A percentile compares a stretch with the other conserved stretches of the same genome.
Evolutionary conservation across 1,284 basidiomycete genomes (phyloP).

Genomic region (Trichosporon inkin): DNA sequence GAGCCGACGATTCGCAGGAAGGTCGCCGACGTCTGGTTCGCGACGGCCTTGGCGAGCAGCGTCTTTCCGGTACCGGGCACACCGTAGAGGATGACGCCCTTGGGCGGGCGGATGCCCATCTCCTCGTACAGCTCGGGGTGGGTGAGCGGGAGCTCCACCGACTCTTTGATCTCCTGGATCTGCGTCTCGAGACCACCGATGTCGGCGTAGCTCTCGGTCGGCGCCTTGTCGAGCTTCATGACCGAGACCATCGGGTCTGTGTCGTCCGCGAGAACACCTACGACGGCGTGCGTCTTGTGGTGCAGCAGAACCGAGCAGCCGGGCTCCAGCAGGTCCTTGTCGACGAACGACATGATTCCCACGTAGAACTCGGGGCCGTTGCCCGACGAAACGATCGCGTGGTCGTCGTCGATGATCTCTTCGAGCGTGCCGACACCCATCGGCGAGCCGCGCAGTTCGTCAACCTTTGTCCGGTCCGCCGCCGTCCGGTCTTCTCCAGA

Average conservation of each 20-base stretch:
- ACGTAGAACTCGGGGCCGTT: constrained; percentile 98
- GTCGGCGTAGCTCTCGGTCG: constrained; percentile 97
- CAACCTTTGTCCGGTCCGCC: constrained; percentile 89
- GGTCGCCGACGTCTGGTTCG: constrained; percentile 97
- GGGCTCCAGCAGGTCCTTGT: constrained; percentile 96
- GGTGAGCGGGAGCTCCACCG: constrained; percentile 94
- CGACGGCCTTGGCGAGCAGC: constrained; percentile 94
- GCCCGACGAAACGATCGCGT: constrained; percentile 93
- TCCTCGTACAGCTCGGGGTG: constrained; percentile 99
- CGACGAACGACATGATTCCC: constrained; percentile 96
- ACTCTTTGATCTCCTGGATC: constrained; percentile 99
- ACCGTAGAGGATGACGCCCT: constrained; percentile 98
- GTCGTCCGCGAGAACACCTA: constrained; percentile 94
- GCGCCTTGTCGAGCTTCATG: constrained; percentile 99
- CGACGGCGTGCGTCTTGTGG: constrained; percentile 92
- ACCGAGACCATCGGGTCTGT: constrained; percentile 96
- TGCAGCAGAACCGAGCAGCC: constrained; percentile 93
- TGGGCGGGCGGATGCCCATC: constrained; percentile 98
- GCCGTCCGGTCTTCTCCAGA: constrained; percentile 90
- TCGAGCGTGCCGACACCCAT: constrained; percentile 97
- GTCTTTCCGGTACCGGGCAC: constrained; percentile 99
- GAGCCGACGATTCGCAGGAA: constrained; percentile 98
- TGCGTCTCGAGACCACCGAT: constrained; percentile 95
- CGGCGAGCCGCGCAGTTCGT: constrained; percentile 89
- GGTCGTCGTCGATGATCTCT: constrained; percentile 99